Percentiles rank a stretch among this genome's conserved stretches.
Conservation (phyloP, 768 basidiomycete species). For the Pleurotus cornucopiae region DNA sequence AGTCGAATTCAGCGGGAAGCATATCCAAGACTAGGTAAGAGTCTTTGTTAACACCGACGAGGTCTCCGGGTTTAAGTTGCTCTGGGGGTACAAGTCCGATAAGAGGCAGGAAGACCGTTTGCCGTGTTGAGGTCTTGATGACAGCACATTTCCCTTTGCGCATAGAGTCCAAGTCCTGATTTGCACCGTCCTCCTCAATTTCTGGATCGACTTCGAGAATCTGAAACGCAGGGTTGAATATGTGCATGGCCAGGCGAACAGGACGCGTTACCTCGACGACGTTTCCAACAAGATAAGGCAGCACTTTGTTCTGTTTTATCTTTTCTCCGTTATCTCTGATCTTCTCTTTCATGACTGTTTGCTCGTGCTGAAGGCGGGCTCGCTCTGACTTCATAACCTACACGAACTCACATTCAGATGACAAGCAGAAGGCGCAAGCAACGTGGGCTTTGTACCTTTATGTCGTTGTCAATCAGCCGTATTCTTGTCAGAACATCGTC, state of each 20-base stretch:
- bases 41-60: constrained; percentile 99
- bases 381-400: constrained; percentile 98
- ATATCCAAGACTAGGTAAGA: constrained; percentile 96
- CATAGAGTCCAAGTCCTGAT: constrained; percentile 92
- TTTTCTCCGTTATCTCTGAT: constrained; percentile 98
- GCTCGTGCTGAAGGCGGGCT: constrained; percentile 87
- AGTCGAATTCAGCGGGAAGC: constrained; percentile 95
- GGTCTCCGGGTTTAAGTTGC: constrained; percentile 83
- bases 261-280: constrained; percentile 79
- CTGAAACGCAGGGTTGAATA: constrained; percentile 33
- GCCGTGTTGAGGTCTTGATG: constrained; percentile 97
- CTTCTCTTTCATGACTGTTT: constrained; percentile 96
- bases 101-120: constrained; percentile 97
- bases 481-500: constrained; percentile 89
- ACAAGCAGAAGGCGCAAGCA: no score
- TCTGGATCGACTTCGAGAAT: constrained; percentile 94
- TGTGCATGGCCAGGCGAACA: no score
- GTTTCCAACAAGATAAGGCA: constrained; percentile 97
- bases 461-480: constrained; percentile 93
- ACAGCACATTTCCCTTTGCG: constrained; percentile 98
- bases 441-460: constrained; percentile 59
- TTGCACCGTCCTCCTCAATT: constrained; percentile 91
- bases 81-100: constrained; percentile 96
- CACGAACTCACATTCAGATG: no score
- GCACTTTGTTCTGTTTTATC: constrained; percentile 98